Base-by-base conservation (phyloP, 306 rosid species). In the Acmispon strigosus region DNA sequence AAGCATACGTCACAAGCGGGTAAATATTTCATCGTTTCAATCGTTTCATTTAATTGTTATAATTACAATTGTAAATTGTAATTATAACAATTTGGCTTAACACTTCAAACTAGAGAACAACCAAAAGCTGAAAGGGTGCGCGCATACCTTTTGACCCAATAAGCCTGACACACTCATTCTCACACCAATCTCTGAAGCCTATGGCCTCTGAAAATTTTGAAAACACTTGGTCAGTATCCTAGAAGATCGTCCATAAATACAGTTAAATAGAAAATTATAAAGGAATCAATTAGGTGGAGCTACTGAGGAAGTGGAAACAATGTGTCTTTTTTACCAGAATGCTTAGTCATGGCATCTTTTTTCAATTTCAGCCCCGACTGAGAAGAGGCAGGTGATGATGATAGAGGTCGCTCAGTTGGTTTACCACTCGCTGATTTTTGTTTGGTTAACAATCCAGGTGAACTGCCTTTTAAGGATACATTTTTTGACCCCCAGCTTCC, bases 101-200 rank as follows among this genome's bases (percentile, higher is more conserved):
- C 17, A 14, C 13, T 24, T 37, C 42, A 49, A 50, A 7, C 32
- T 50, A 62, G n/a, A 43, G 15, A 62, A 12, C 22, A 3, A 57
- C 24, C 15, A 3, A 66, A 66, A 29, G 27, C 32, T 51, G 14
- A 61, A 63, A 54, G 15, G 62, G 42, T 37, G 16, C 17, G 34
- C 18, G 36, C 52, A 17, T 84, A 93, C 98, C 98, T 78, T 78
- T 88, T 5, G 92, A 72, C 59, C 98, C 98, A 76, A 93, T 75
- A 47, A 93, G 92, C 87, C 90, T 84, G 27, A 52, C 77, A 5
- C 92, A 90, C 78, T 93, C 98, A 57, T 67, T 88, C 83, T 88
- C 89, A 69, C 98, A 93, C 98, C 98, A 93, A 82, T 80, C 92
- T 45, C 87, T 80, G 84, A 93, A 93, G 70, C 76, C 93, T 78